Percentiles rank a stretch among this genome's conserved stretches.
Conservation (phyloP, 2,329 filamentous ascomycete species). For the Whalleya microplaca region DNA sequence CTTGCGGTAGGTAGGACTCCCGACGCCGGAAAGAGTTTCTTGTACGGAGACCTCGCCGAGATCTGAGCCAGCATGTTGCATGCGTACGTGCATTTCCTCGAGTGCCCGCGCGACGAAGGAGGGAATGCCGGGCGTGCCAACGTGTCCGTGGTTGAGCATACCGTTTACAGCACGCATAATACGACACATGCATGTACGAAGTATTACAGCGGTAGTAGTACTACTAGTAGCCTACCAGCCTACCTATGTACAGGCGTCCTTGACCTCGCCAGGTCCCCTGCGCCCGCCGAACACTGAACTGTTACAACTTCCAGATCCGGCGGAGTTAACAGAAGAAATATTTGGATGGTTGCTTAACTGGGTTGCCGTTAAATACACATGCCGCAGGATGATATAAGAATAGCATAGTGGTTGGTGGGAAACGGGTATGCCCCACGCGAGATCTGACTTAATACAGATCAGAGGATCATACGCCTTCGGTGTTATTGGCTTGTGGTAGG, state of each 20-base stretch:
- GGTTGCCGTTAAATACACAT: slow-evolving; percentile 15
- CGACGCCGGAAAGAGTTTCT: slow-evolving; percentile 24
- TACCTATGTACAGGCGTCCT: slow-evolving; percentile 5
- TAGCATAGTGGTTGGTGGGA: slow-evolving; percentile 4
- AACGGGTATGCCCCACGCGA: slow-evolving; percentile 25
- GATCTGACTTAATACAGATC: slow-evolving; percentile 25
- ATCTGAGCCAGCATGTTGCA: slow-evolving; percentile 20
- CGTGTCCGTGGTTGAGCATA: background rate
- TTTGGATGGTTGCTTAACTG: slow-evolving; percentile 20
- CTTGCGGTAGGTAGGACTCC: slow-evolving; percentile 14
- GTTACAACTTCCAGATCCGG: slow-evolving; percentile 24
- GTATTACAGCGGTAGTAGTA: background rate
- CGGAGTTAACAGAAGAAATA: slow-evolving; percentile 5
- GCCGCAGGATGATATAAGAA: slow-evolving; percentile 15
- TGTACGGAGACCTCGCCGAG: slow-evolving; percentile 23
- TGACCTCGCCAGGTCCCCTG: slow-evolving; percentile 11
- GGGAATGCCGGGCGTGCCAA: slow-evolving; percentile 6
- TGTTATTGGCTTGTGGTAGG: slow-evolving; percentile 21
- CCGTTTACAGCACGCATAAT: background rate
- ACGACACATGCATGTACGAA: background rate
- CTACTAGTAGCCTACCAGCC: background rate
- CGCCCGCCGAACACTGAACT: slow-evolving; percentile 13
- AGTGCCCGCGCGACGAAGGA: slow-evolving; percentile 11
- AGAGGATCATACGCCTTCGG: slow-evolving; percentile 21
- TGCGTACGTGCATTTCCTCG: slow-evolving; percentile 6